Evolutionary conservation across 805 yeast species (phyloP).

Genomic region (Suhomyces pyralidae): DNA sequence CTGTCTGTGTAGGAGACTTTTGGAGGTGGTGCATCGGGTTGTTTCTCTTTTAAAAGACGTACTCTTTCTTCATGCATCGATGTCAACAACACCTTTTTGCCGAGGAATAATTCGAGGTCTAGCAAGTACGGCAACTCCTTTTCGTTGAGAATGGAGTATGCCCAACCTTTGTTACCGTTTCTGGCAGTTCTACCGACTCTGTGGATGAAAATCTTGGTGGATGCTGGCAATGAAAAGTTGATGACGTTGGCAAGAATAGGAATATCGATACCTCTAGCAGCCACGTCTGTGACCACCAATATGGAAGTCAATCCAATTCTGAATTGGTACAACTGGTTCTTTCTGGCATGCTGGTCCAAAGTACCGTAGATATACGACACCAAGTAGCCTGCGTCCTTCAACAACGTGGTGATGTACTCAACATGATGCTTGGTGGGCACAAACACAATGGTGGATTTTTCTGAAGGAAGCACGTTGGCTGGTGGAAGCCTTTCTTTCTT

Average conservation of each 20-base stretch:
- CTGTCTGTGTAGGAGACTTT: slow-evolving; percentile 67
- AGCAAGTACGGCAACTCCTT: slow-evolving; percentile 84
- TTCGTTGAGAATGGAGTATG: slow-evolving; percentile 83
- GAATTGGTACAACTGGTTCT: slow-evolving; percentile 80
- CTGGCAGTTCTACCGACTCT: slow-evolving; percentile 99
- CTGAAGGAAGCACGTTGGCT: slow-evolving; percentile 82
- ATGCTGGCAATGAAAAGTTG: slow-evolving; percentile 85
- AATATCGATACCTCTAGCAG: slow-evolving; percentile 98
- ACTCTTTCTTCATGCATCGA: slow-evolving; percentile 64
- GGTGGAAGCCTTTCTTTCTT: slow-evolving; percentile 63
- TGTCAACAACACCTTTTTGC: slow-evolving; percentile 71
- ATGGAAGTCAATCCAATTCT: slow-evolving; percentile 78
- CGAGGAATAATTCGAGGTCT: slow-evolving; percentile 87
- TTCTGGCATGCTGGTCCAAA: slow-evolving; percentile 91
- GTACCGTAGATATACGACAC: slow-evolving; percentile 91
- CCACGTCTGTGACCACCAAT: slow-evolving; percentile 96
- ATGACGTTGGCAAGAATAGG: slow-evolving; percentile 94
- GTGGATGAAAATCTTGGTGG: slow-evolving; percentile 91
- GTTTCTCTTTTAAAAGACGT: slow-evolving; percentile 47
- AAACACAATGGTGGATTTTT: slow-evolving; percentile 83
- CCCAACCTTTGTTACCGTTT: slow-evolving; percentile 98
- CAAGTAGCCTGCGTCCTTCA: slow-evolving; percentile 78
- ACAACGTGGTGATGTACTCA: slow-evolving; percentile 73
- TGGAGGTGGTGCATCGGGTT: slow-evolving; percentile 50
- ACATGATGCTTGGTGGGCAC: slow-evolving; percentile 98